These are phyloP conservation scores for Solanum raphanifolium DNA, from an alignment of 257 asterid species.

Conservation along the genomic window DNA sequence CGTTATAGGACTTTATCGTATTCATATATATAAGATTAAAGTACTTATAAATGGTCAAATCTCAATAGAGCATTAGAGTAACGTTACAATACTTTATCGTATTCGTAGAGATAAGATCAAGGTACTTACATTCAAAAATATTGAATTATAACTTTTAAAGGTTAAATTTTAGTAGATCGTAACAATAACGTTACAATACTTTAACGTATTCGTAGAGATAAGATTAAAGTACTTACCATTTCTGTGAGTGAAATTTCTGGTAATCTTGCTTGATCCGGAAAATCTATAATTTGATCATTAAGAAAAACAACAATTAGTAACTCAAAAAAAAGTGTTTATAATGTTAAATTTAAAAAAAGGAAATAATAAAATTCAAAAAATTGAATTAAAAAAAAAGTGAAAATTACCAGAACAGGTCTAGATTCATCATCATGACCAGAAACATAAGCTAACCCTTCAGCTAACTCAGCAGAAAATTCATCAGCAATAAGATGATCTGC, in stretches of 20 bases:
- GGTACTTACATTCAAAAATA: neutral
- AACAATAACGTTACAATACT: neutral
- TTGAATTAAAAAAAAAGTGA: neutral
- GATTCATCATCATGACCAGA: slow-evolving; percentile 88
- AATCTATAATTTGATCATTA: slow-evolving; percentile 31
- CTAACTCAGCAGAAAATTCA: slow-evolving; percentile 91
- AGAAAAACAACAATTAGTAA: neutral
- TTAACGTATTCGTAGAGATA: neutral
- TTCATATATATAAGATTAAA: neutral
- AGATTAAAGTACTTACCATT: slow-evolving; percentile 38
- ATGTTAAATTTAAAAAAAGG: neutral
- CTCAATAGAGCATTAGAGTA: neutral
- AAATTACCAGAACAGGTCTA: slow-evolving; percentile 75
- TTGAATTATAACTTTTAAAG: neutral
- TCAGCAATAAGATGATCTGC: slow-evolving; percentile 82
- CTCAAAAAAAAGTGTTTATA: neutral
- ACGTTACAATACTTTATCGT: neutral
- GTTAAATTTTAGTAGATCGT: neutral
- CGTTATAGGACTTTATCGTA: neutral
- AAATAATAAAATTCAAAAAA: neutral
- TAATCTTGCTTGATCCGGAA: slow-evolving; percentile 91
- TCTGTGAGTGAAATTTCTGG: slow-evolving; percentile 75
- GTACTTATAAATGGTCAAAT: slow-evolving; percentile 23
- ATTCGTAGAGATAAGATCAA: neutral
- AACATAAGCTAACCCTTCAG: slow-evolving; percentile 89